Conservation (phyloP, 2,329 filamentous ascomycete genomes). For the Rutstroemia sp. region DNA sequence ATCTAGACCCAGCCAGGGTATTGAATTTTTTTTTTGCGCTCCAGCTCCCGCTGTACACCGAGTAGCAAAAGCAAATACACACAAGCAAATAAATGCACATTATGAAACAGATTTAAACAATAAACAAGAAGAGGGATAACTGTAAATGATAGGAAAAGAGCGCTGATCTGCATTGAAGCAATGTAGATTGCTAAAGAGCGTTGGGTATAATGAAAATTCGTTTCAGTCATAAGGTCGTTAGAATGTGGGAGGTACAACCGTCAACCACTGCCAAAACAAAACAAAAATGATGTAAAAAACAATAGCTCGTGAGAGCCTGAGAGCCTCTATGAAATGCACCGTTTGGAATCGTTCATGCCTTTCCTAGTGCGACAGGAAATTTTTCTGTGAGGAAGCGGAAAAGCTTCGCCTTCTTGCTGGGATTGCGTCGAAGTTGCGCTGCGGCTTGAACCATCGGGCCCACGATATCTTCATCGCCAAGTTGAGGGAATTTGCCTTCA, state of each 20-base stretch:
- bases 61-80: neutral
- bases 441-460: constrained; percentile 63
- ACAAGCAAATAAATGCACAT: neutral
- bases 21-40: constrained; percentile 4
- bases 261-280: constrained; percentile 6
- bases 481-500: constrained; percentile 77
- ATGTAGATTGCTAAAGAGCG: constrained; percentile 26
- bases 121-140: constrained; percentile 9
- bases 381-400: constrained; percentile 29
- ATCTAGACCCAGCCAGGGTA: neutral
- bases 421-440: constrained; percentile 25
- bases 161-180: constrained; percentile 11
- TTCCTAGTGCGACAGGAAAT: constrained; percentile 26
- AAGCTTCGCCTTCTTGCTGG: constrained; percentile 28
- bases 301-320: constrained; percentile 4
- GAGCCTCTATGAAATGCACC: constrained; percentile 5
- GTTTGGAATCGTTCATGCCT: constrained; percentile 12
- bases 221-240: constrained; percentile 11
- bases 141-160: neutral
- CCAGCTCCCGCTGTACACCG: constrained; percentile 5
- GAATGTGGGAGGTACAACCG: constrained; percentile 4
- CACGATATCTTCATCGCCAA: constrained; percentile 88
- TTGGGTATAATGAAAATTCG: constrained; percentile 17
- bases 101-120: constrained; percentile 2
- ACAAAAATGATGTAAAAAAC: constrained; percentile 10